Base-by-base conservation (phyloP, 2,329 filamentous ascomycete genomes). In the Sclerotinia nivalis region DNA sequence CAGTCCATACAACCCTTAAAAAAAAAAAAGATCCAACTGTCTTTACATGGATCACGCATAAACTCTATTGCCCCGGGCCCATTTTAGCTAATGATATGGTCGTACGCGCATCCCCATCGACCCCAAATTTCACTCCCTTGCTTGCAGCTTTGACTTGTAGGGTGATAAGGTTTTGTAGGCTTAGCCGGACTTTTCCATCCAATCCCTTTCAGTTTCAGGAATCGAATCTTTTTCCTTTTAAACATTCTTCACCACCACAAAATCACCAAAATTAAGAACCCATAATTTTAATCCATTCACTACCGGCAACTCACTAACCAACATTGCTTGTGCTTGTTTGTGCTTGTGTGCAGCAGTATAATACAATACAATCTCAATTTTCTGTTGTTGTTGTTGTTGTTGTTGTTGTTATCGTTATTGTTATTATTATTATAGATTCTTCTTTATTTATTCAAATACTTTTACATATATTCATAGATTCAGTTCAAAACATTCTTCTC, bases 81-180 rank as follows among this genome's bases (percentile, higher is more conserved):
- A 43, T 43, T 43, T 43, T 43, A 43, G 40, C 40, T 43, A 43
- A 43, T 43, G 40, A 43, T 43, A 15, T 43, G 15, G 56, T 59
- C 34, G 56, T 40, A 59, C 34, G 56, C 56, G 56, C 56, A 43
- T 43, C 40, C 40, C 13, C 40, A 59, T 59, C 56, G 56, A 59
- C 56, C 56, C 56, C 56, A 59, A 59, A 59, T 59, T 40, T 34
- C 15, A 59, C n/a, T 59, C 56, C 34, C 56, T 59, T 59, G 56
- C 56, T 59, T 59, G 56, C 56, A 59, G 56, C 34, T 59, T 25
- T 25, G 22, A 59, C 34, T 40, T 15, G 40, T 43, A 43, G 40
- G 40, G 40, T 43, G 13, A 43, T 43, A 43, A 43, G 40, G 31
- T 58, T 54, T 54, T 15, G 13, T 28, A 25, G n/a, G 13, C 34